phyloP scores from a whole-genome alignment of 805 yeast species.

The Millerozyma miso region DNA sequence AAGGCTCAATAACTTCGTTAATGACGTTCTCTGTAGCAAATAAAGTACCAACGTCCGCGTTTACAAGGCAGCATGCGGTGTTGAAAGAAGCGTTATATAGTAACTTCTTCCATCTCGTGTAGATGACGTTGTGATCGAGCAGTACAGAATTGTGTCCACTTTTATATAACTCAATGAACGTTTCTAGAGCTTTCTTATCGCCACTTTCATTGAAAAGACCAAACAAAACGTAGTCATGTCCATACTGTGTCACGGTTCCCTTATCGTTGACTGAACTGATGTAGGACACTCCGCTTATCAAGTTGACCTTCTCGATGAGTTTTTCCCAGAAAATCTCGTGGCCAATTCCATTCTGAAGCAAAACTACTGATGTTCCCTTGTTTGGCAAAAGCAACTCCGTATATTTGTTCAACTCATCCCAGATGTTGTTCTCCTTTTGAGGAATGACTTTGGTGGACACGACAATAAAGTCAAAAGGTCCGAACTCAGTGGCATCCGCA shows the following conservation, averaged over 20 bases:
- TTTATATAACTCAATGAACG: constrained; percentile 18
- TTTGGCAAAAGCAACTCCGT: constrained; percentile 12
- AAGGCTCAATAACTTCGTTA: constrained; percentile 14
- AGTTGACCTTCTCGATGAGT: constrained; percentile 8
- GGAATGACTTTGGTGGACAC: constrained; percentile 34
- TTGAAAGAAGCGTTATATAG: constrained; percentile 68
- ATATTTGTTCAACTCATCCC: constrained; percentile 18
- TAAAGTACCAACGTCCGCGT: constrained; percentile 27
- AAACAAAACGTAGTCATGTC: constrained; percentile 20
- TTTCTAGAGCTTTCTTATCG: constrained; percentile 20
- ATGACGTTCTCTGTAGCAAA: constrained; percentile 29
- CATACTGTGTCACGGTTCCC: constrained; percentile 23
- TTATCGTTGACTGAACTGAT: constrained; percentile 27
- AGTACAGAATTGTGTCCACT: constrained; percentile 18
- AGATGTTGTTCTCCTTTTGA: constrained; percentile 15
- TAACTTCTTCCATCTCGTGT: constrained; percentile 58
- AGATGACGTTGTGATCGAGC: constrained; percentile 19
- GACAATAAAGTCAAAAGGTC: constrained; percentile 31
- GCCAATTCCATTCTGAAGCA: constrained; percentile 24
- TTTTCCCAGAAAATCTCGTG: constrained; percentile 21
- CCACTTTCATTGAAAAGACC: constrained; percentile 23
- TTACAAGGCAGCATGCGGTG: constrained; percentile 38
- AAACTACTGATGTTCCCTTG: constrained; percentile 17
- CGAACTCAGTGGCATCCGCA: constrained; percentile 20
- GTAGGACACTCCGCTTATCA: constrained; percentile 32